A percentile compares a stretch with the other conserved stretches of the same genome.
phyloP scores from a whole-genome alignment of 2,329 filamentous ascomycete species.

The Venturiaceae sp. region DNA sequence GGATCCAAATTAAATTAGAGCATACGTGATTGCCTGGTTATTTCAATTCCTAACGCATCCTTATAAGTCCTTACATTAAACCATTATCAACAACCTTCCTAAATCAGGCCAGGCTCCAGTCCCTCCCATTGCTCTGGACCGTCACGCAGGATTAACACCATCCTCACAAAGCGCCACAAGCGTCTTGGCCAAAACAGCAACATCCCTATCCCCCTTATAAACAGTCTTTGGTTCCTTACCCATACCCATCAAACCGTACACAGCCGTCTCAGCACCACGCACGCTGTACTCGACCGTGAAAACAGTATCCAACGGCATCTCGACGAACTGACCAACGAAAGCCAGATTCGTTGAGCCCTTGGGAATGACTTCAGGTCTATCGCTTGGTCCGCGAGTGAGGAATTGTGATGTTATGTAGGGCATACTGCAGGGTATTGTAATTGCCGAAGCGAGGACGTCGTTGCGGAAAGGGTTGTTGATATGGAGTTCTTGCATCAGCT shows the following conservation, averaged over 20 bases:
- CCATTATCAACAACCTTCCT: too few species aligned
- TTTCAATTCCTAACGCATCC: too few species aligned
- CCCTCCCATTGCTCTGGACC: too few species aligned
- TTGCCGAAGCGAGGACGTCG: slow-evolving; percentile 13
- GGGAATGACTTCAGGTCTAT: slow-evolving; percentile 31
- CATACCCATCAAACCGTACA: slow-evolving; percentile 18
- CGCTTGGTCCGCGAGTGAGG: slow-evolving; percentile 22
- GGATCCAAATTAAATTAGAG: too few species aligned
- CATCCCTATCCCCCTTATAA: slow-evolving; percentile 8
- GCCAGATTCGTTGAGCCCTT: slow-evolving; percentile 27
- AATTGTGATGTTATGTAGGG: slow-evolving; percentile 30
- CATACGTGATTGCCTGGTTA: too few species aligned
- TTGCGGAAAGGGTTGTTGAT: neutral
- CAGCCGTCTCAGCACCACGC: slow-evolving; percentile 25
- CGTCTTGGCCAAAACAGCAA: slow-evolving; percentile 7
- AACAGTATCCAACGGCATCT: slow-evolving; percentile 28
- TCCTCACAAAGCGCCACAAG: too few species aligned
- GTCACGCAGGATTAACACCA: too few species aligned
- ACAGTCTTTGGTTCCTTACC: slow-evolving; percentile 8
- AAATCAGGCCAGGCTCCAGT: too few species aligned
- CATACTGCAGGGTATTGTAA: slow-evolving; percentile 29
- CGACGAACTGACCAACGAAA: slow-evolving; percentile 32
- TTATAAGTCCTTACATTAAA: too few species aligned
- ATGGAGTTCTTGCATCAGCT: neutral
- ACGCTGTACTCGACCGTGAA: slow-evolving; percentile 31